Evolutionary conservation across 345 rosid genomes (phyloP).

Genomic region (Mercurialis annua): DNA sequence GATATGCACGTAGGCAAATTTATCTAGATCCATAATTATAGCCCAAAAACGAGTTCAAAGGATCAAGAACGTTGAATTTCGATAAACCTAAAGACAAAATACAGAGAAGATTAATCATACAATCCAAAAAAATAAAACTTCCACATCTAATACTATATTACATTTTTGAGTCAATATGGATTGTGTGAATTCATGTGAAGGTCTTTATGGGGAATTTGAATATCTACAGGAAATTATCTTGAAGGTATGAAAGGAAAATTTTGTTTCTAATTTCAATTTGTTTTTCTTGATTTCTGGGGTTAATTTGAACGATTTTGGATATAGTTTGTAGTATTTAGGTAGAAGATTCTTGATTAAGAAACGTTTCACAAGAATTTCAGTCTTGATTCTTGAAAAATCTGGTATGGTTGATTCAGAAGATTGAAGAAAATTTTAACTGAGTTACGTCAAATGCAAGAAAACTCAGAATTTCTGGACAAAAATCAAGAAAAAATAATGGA

Average conservation of each 20-base stretch:
- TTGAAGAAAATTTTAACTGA: background rate
- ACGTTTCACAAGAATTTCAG: background rate
- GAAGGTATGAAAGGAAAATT: background rate
- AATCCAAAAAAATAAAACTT: too few species aligned
- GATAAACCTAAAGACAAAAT: slow-evolving; percentile 2
- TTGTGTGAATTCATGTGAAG: background rate
- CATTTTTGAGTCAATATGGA: background rate
- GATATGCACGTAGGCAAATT: slow-evolving; percentile 1
- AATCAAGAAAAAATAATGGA: background rate
- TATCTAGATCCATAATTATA: slow-evolving; percentile 13
- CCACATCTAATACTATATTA: background rate
- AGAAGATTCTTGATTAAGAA: background rate
- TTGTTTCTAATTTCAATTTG: background rate
- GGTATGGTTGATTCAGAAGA: background rate
- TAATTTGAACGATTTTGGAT: background rate
- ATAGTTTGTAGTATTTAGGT: background rate
- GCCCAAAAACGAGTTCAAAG: slow-evolving; percentile 12
- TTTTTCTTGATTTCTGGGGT: background rate
- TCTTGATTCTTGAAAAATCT: background rate
- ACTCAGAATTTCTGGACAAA: background rate
- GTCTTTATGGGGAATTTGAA: background rate
- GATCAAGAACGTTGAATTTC: slow-evolving; percentile 14
- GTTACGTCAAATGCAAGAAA: background rate
- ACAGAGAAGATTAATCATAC: background rate
- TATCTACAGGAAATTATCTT: background rate